Evolutionary conservation across 2,329 filamentous ascomycete species (phyloP).

Genomic region (Huntiella bhutanensis): DNA sequence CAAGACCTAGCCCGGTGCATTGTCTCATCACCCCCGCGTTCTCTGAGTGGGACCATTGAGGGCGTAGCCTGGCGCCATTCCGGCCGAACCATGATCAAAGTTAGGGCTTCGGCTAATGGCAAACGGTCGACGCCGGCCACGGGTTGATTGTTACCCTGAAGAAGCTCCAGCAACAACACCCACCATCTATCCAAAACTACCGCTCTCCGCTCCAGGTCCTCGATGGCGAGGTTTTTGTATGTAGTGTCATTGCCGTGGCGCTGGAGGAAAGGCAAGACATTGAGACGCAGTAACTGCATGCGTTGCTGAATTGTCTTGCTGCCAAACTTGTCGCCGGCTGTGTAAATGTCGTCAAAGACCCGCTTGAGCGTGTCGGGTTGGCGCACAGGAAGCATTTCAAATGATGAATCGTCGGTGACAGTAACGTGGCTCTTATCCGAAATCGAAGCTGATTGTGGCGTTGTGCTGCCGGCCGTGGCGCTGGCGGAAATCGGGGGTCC

Average conservation of each 20-base stretch:
- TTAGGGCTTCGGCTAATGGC: slow-evolving; percentile 57
- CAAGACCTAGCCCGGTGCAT: slow-evolving; percentile 25
- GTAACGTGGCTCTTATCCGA: slow-evolving; percentile 21
- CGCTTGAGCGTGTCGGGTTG: slow-evolving; percentile 35
- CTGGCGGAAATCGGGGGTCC: slow-evolving; percentile 21
- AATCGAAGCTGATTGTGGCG: slow-evolving; percentile 22
- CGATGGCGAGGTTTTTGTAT: slow-evolving; percentile 43
- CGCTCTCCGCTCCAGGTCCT: slow-evolving; percentile 65
- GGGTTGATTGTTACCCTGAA: slow-evolving; percentile 49
- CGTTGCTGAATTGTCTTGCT: slow-evolving; percentile 46
- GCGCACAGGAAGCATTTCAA: slow-evolving; percentile 23
- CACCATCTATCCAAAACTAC: slow-evolving; percentile 83
- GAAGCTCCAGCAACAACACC: slow-evolving; percentile 61
- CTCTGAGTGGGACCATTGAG: slow-evolving; percentile 41
- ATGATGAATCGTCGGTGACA: slow-evolving; percentile 26
- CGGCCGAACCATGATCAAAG: slow-evolving; percentile 67
- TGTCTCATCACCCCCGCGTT: slow-evolving; percentile 34
- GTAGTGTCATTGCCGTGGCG: slow-evolving; percentile 50
- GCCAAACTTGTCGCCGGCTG: slow-evolving; percentile 38
- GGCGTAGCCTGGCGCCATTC: slow-evolving; percentile 68
- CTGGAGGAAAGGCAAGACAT: slow-evolving; percentile 59
- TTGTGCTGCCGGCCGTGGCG: slow-evolving; percentile 18
- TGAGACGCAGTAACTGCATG: slow-evolving; percentile 52
- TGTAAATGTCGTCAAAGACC: slow-evolving; percentile 34
- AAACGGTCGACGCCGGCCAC: slow-evolving; percentile 73